Base-by-base conservation (phyloP, 805 yeast species). In the Blastobotrys terrestris region DNA sequence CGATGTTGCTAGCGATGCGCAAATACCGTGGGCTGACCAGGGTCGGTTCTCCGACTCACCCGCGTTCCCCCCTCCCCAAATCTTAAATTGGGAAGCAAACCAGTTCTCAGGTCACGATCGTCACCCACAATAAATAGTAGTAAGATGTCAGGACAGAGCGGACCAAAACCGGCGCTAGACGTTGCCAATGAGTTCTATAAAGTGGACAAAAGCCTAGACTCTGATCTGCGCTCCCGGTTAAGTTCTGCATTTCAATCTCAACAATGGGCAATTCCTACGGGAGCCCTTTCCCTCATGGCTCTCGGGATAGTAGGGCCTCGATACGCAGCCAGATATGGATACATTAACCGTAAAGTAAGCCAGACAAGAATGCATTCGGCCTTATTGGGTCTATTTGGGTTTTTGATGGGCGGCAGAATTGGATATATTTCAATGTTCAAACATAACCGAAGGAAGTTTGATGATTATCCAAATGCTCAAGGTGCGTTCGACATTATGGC, bases 221-320 rank as follows among this genome's bases (percentile, higher is more conserved):
- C 48, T 3, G 57, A 50, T 5, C 48, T 53, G 19, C 54, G 62
- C 14, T 3, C 16, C 16, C 39, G 39, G 22, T 42, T 58, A 48
- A 46, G 49, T n/a, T 13, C 31, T 7, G 44, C 49, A 13, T 58
- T 58, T 53, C 46, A 53, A 44, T 46, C 18, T 16, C 54, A 50
- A 22, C 41, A 52, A 26, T 42, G 35, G 39, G 42, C 45, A 16
- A 31, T 44, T 11, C 60, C 62, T 2, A 7, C 53, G 13, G 56
- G 53, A 2, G 49, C 58, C 18, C 26, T 58, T 31, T 48, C 58
- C 2, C 42, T 50, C 19, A 48, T 57, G 22, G 21, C 44, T 16
- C 46, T 47, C 3, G 62, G 59, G 5, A 57, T 58, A 16, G 44
- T 44, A 20, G 19, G 43, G 16, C 58, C 62, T 4, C 39, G 48